Evolutionary conservation across 305 asterid genomes (phyloP), one percentile per base, ranked within the genome.

Genomic region (Solanum hybrid): DNA sequence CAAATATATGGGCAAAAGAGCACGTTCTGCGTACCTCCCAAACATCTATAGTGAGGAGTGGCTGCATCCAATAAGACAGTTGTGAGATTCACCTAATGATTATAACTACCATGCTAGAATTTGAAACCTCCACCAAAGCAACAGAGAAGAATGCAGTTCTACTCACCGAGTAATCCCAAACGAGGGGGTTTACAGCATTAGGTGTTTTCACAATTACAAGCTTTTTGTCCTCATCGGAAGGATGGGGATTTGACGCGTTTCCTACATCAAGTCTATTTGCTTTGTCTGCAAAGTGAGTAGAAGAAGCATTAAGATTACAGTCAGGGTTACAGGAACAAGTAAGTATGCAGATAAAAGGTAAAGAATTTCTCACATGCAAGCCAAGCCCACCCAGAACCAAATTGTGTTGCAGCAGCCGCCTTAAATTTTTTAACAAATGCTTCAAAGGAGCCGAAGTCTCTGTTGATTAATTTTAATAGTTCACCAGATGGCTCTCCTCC

Each of bases 301-400:
- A 80, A 86, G 34, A 86, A 56, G 36, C 64, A 73, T 90, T 84
- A 90, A 24, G 76, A 56, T 56, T 56, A 82, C 8, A 85, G 13
- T 56, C 29, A 56, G 75, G 76, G 45, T 31, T 85, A 45, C 29
- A 51, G 22, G 87, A 56, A 31, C 19, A 85, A 26, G 42, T 17
- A 88, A 66, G 22, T 32, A 10, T 29, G 60, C 32, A 32, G 86
- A 78, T 37, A 31, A 38, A 78, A 78, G 27, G 64, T 79, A 77
- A 90, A 84, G 72, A 37, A 86, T 81, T 88, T 85, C 99, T 94
- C 92, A 96, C 99, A 97, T 7, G 94, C 98, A 88, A 97, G 98
- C 99, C 99, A 97, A 87, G 99, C 97, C 99, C 99, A 97, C 90
- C 99, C 99, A 40, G 98, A 97, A 88, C 99, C 99, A 88, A 94